A percentile compares a stretch with the other conserved stretches of the same genome.
Conservation (phyloP, 73 alveolate species). For the Effrenium voratum region DNA sequence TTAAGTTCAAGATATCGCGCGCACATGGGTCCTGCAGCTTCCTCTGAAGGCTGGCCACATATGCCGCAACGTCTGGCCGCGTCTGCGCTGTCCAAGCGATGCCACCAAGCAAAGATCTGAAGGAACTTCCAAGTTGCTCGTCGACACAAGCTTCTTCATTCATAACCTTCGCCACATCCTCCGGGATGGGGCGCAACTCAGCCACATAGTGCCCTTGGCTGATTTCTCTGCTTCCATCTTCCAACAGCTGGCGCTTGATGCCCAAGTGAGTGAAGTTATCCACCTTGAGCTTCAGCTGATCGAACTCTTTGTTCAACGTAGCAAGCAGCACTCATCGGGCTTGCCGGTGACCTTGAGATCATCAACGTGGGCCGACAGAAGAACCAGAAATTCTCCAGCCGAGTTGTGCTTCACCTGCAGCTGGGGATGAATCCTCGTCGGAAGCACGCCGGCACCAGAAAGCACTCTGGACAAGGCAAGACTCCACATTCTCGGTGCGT, state of each 20-base stretch:
- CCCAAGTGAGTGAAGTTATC: slow-evolving; percentile 30
- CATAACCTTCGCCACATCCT: neutral
- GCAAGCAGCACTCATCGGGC: too few species aligned
- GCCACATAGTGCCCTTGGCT: slow-evolving; percentile 17
- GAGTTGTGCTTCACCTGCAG: too few species aligned
- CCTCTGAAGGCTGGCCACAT: slow-evolving; percentile 1
- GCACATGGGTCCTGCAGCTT: neutral
- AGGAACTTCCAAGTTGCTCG: neutral
- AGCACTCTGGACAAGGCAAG: neutral
- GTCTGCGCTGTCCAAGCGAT: slow-evolving; percentile 27
- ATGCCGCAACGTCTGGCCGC: slow-evolving; percentile 3
- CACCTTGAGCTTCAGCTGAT: neutral
- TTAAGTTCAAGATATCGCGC: neutral
- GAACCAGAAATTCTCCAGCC: too few species aligned
- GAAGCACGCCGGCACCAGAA: too few species aligned
- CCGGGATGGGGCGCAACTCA: slow-evolving; percentile 7
- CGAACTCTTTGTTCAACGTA: neutral
- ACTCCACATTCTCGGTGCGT: neutral
- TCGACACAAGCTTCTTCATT: neutral
- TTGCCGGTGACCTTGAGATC: too few species aligned
- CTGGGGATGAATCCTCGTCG: too few species aligned
- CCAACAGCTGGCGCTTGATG: neutral
- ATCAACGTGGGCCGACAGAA: too few species aligned
- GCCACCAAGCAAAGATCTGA: slow-evolving; percentile 46
- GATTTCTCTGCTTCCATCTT: neutral